Conservation (phyloP, 2,329 filamentous ascomycete species). For the Magnaporthales sp. region DNA sequence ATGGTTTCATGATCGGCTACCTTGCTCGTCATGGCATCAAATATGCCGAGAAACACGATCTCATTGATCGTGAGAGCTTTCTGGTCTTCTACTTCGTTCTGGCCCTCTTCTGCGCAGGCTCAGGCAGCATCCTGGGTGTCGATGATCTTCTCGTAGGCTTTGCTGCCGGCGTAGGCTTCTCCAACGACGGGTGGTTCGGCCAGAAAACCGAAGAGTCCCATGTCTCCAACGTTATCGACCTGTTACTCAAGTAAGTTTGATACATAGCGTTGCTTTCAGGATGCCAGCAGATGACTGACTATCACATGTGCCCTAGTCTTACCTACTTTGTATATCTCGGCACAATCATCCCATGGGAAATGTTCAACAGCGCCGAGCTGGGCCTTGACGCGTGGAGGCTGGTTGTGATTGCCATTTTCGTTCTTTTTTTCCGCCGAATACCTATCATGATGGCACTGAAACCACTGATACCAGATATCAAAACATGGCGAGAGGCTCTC, state of each 20-base stretch:
- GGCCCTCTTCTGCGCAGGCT: conserved; percentile 90
- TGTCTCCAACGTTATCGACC: conserved; percentile 97
- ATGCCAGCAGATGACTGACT: neutral
- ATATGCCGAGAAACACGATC: conserved; percentile 69
- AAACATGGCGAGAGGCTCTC: conserved; percentile 93
- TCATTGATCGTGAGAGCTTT: conserved; percentile 95
- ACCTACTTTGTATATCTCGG: conserved; percentile 97
- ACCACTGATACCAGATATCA: conserved; percentile 89
- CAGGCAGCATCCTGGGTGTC: conserved; percentile 81
- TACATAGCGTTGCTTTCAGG: conserved; percentile 8
- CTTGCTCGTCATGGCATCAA: conserved; percentile 86
- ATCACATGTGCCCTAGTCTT: conserved; percentile 35
- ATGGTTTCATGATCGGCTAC: conserved; percentile 82
- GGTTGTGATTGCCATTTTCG: conserved; percentile 86
- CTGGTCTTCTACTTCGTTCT: conserved; percentile 98
- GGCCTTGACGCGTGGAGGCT: conserved; percentile 82
- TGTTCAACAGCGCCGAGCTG: conserved; percentile 68
- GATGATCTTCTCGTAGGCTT: conserved; percentile 95
- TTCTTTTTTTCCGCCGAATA: conserved; percentile 91
- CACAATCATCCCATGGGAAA: conserved; percentile 92
- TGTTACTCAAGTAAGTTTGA: conserved; percentile 62
- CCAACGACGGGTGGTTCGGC: conserved; percentile 97
- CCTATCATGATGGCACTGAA: conserved; percentile 90
- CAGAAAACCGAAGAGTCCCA: conserved; percentile 98
- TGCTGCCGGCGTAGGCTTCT: conserved; percentile 94